Base-by-base conservation (phyloP, 1,284 basidiomycete genomes). In the Boletus hoseneyae region DNA sequence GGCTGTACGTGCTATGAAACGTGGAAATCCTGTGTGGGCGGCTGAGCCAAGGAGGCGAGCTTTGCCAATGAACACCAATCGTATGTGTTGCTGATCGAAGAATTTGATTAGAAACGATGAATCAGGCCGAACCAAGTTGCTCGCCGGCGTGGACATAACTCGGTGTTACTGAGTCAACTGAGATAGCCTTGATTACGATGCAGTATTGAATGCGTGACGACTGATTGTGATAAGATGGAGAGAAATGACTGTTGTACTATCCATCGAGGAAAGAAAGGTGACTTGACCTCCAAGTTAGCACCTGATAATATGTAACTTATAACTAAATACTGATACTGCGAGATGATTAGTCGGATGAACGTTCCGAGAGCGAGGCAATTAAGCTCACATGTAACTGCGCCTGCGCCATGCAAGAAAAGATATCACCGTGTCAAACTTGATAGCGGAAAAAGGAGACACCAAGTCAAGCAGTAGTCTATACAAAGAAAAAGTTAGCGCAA, bases 1-100 rank as follows among this genome's bases (percentile, higher is more conserved):
- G 11, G 56, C 63, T 57, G 51, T 65, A 19, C 15, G 12, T 53
- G 56, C 52, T 63, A 48, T 57, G 48, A 3, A 3, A 16, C 23
- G 34, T 38, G 36, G 43, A 13, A 4, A 44, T 51, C 56, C 60
- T 57, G 62, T 57, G 58, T 27, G 13, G n/a, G n/a, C n/a, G 27
- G 44, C n/a, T 19, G 1, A 30, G 25, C 6, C 46, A 15, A 19
- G 10, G 6, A 19, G 30, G 27, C 18, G 2, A 23, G 27, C 21
- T 34, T 4, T 15, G 21, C 13, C 19, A 40, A 38, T 6, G 12
- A 16, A 38, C 19, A 36, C 37, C 33, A 16, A 19, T 23, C 18
- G 9, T 15, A 34, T 35, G 40, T 34, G 10, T 16, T 21, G 29
- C 35, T 29, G 23, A 40, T 37, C 39, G 33, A 43, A 7, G 3